phyloP scores from a whole-genome alignment of 441 rosid species.

The Omphalea diandra region DNA sequence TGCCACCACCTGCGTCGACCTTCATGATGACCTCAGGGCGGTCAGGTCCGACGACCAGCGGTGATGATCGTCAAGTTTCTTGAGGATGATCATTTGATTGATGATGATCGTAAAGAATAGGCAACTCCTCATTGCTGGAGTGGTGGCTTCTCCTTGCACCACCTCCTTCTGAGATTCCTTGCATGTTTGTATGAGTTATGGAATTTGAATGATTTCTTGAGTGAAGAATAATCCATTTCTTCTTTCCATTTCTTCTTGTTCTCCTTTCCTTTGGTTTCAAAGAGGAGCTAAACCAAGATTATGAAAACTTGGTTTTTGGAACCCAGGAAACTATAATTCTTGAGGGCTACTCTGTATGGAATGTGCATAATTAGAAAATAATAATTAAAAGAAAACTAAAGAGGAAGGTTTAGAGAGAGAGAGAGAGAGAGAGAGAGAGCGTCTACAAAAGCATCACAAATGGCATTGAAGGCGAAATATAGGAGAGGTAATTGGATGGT shows the following conservation, averaged over 20 bases:
- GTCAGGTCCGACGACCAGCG: neutral
- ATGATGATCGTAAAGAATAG: constrained; percentile 43
- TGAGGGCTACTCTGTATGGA: neutral
- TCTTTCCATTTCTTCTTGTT: too few species aligned
- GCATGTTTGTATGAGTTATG: constrained; percentile 33
- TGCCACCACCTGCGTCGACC: constrained; percentile 18
- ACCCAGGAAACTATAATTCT: neutral
- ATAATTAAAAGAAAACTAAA: neutral
- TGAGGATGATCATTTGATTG: neutral
- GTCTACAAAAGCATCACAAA: neutral
- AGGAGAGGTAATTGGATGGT: neutral
- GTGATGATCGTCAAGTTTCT: neutral
- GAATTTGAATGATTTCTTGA: constrained; percentile 44
- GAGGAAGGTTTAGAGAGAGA: neutral
- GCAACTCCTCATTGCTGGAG: constrained; percentile 34
- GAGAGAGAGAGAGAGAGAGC: too few species aligned
- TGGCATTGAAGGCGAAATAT: neutral
- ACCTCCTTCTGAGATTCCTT: constrained; percentile 8
- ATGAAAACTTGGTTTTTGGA: neutral
- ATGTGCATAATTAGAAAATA: neutral
- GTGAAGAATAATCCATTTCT: constrained; percentile 37
- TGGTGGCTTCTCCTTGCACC: neutral
- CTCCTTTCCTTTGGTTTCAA: too few species aligned
- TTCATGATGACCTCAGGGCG: constrained; percentile 27
- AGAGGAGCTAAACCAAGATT: neutral